A percentile compares a stretch with the other conserved stretches of the same genome.
Conservation (phyloP, 75 land plant genomes). For the Cunninghamia lanceolata region DNA sequence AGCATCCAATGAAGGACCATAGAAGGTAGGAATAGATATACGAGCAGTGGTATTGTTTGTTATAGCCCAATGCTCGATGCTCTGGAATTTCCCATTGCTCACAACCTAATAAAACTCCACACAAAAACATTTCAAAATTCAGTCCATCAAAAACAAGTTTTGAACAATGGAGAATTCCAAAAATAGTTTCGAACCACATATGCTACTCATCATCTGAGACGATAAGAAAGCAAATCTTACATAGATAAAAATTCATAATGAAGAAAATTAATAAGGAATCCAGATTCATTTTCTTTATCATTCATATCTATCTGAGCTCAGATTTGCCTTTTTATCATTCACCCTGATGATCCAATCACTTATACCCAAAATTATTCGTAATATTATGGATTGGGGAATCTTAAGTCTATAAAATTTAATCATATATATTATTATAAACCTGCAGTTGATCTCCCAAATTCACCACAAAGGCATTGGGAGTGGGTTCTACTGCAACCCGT, state of each 20-base stretch:
- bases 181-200: background rate
- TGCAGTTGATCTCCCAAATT: constrained; percentile 28
- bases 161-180: background rate
- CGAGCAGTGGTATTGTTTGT: constrained; percentile 30
- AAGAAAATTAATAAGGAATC: too few species aligned
- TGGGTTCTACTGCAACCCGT: constrained; percentile 20
- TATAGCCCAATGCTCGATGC: constrained; percentile 47
- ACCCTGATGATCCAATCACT: too few species aligned
- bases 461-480: constrained; percentile 19
- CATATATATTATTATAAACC: background rate
- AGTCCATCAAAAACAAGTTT: background rate
- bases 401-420: background rate
- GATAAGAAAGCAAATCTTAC: too few species aligned
- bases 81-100: constrained; percentile 57
- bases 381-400: too few species aligned
- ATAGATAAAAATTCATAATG: too few species aligned
- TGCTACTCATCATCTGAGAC: too few species aligned
- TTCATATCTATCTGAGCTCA: background rate
- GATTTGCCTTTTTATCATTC: background rate
- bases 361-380: too few species aligned
- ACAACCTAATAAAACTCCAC: constrained; percentile 11
- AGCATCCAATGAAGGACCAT: constrained; percentile 50
- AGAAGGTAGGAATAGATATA: constrained; percentile 60
- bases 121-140: background rate
- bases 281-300: too few species aligned